Base-by-base conservation (phyloP, 768 basidiomycete genomes). In the Albatrellus ellisii region DNA sequence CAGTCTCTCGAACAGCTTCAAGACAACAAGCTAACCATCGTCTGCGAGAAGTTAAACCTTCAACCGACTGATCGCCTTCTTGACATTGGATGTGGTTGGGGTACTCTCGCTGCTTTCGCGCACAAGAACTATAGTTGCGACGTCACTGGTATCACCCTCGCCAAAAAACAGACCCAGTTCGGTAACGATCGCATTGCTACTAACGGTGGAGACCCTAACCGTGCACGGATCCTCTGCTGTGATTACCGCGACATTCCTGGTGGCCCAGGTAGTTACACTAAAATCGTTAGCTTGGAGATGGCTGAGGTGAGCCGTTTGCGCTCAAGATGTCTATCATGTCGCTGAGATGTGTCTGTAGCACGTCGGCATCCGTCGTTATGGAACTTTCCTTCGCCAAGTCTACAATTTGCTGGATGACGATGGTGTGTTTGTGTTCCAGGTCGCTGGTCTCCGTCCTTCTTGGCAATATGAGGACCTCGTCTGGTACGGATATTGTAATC, bases 381-480 rank as follows among this genome's bases (percentile, higher is more conserved):
- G 72, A 12, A 60, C 80, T 27, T 98, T 94, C 76, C 70, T 98
- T 50, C 68, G 72, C 27, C 89, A 98, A 61, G 79, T 99, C 43
- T 95, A 98, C 55, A 77, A 92, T 52, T 69, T 98, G 27, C 70
- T 99, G 47, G 85, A 90, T 45, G 92, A 99, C 59, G 84, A 98
- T 50, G 95, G 95, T 25, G 74, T 81, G 44, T 83, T 98, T 54
- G 86, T 98, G 34, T 73, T 92, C 66, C 95, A 99, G 64, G 94
- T 99, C n/a, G 89, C 95, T 36, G 95, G 95, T 47, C 66, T 97
- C 51, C 79, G 94, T 26, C 91, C 91, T 4, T 59, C 69, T n/a
- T 99, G 95, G 95, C 95, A 98, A 59, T 98, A 80, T 51, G 95
- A 99, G 67, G 95, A 99, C 58, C 77, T 99, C 43, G 79, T 89